Evolutionary conservation across 768 basidiomycete species (phyloP).

Genomic region (Amanita molliuscula): DNA sequence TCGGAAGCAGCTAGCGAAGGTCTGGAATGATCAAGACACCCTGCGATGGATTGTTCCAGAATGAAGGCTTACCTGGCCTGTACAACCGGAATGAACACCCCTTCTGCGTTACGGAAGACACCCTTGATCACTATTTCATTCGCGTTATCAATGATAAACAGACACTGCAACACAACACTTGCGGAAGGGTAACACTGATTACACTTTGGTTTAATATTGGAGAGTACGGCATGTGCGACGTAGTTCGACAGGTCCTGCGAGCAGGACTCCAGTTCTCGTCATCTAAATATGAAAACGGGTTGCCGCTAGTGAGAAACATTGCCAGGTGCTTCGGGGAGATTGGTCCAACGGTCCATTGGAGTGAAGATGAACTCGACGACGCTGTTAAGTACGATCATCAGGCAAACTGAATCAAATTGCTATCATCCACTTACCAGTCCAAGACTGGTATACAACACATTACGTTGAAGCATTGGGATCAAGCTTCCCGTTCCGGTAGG

Average conservation of each 20-base stretch:
- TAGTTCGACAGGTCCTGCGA: conserved; percentile 66
- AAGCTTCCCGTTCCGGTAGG: conserved; percentile 30
- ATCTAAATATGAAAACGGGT: conserved; percentile 58
- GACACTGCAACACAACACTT: conserved; percentile 34
- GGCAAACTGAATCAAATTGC: background rate
- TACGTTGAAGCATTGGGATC: background rate
- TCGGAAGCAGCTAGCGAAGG: conserved; percentile 45
- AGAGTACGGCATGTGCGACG: conserved; percentile 31
- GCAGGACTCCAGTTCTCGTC: conserved; percentile 60
- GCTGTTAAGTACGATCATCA: conserved; percentile 19
- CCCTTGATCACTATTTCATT: conserved; percentile 22
- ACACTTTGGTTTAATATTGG: conserved; percentile 20
- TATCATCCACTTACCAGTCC: conserved; percentile 28
- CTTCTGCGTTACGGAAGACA: conserved; percentile 40
- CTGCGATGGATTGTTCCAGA: no score
- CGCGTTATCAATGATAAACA: background rate
- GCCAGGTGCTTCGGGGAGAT: conserved; percentile 59
- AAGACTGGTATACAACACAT: conserved; percentile 24
- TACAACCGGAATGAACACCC: conserved; percentile 56
- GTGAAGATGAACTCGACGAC: conserved; percentile 40
- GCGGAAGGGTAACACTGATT: conserved; percentile 20
- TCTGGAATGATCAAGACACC: conserved; percentile 21
- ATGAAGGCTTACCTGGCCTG: conserved; percentile 33
- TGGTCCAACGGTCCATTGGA: conserved; percentile 66
- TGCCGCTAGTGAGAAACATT: conserved; percentile 47